Evolutionary conservation across 768 basidiomycete genomes (phyloP).

Genomic region (Cystofilobasidium ferigula): DNA sequence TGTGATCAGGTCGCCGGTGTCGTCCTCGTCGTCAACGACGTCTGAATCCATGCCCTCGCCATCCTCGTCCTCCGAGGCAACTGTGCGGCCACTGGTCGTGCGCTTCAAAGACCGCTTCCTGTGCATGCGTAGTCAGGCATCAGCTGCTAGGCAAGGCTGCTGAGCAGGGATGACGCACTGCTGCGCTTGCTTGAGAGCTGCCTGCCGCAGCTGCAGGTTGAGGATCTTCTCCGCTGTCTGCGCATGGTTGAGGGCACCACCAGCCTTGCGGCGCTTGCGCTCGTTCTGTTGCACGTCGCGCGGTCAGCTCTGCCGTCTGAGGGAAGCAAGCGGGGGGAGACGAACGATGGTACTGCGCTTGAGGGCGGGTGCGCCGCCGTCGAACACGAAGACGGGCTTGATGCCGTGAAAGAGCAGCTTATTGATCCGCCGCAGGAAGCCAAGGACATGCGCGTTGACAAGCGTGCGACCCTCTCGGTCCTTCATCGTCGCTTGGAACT

Average conservation of each 20-base stretch:
- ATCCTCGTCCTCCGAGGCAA: neutral
- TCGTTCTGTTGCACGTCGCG: too few relatives aligned
- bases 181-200: slow-evolving; percentile 58
- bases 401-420: slow-evolving; percentile 95
- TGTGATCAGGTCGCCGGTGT: slow-evolving; percentile 49
- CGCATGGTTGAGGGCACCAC: slow-evolving; percentile 72
- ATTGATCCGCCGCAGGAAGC: slow-evolving; percentile 61
- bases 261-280: slow-evolving; percentile 78
- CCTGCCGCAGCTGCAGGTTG: slow-evolving; percentile 82
- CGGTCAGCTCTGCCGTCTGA: too few relatives aligned
- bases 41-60: neutral
- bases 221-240: slow-evolving; percentile 83
- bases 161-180: slow-evolving; percentile 30
- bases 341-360: slow-evolving; percentile 81
- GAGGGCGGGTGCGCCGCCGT: slow-evolving; percentile 84
- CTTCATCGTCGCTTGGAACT: slow-evolving; percentile 96
- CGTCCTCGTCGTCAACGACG: slow-evolving; percentile 45
- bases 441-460: slow-evolving; percentile 85
- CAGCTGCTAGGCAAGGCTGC: neutral
- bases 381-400: slow-evolving; percentile 97
- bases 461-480: slow-evolving; percentile 87
- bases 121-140: neutral
- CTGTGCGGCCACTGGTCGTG: neutral
- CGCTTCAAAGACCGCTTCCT: slow-evolving; percentile 7
- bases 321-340: neutral